Evolutionary conservation across 2,329 filamentous ascomycete genomes (phyloP), one percentile per base, ranked within the genome.

Genomic region (Aspergillus melleus): DNA sequence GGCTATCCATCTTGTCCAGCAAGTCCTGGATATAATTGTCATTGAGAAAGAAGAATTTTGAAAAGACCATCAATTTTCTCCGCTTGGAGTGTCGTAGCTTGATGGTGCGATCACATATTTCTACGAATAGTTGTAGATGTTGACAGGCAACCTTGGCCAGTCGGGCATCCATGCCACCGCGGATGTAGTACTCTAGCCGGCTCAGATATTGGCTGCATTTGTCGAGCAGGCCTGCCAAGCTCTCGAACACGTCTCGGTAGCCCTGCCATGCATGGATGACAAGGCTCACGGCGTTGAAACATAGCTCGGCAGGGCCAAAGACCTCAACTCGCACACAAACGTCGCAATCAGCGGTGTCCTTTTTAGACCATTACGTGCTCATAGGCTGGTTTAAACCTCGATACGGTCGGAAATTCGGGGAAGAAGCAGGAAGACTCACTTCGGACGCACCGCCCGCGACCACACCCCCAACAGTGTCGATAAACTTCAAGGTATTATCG

Each of bases 251-350:
- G n/a, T 61, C 61, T 42, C 62, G 57, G 29, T 68, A 68, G 10
- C 58, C 58, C 29, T 68, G 59, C 58, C 61, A 68, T 50, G 66
- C 64, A 14, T 63, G 57, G 20, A 67, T 67, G 22, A 66, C 62
- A 42, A 64, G 63, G 20, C 52, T 62, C 16, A 68, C n/a, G 19
- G 64, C 66, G 51, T 68, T 68, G 55, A 62, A 68, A 26, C 65
- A 67, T 46, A 65, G 59, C 8, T 63, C 62, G 1, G 66, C 64
- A 2, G 66, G 66, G 1, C 57, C 61, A 56, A 68, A 67, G 4
- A 61, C 62, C 65, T 68, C 44, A 26, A 57, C 24, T 54, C 12
- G 19, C 19, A 4, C 32, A 11, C 22, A n/a, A n/a, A 26, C 46
- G 11, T n/a, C 6, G 20, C 46, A 16, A 49, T 49, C 46, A 49